Evolutionary conservation across 768 basidiomycete genomes (phyloP).

Genomic region (Mycena venus): DNA sequence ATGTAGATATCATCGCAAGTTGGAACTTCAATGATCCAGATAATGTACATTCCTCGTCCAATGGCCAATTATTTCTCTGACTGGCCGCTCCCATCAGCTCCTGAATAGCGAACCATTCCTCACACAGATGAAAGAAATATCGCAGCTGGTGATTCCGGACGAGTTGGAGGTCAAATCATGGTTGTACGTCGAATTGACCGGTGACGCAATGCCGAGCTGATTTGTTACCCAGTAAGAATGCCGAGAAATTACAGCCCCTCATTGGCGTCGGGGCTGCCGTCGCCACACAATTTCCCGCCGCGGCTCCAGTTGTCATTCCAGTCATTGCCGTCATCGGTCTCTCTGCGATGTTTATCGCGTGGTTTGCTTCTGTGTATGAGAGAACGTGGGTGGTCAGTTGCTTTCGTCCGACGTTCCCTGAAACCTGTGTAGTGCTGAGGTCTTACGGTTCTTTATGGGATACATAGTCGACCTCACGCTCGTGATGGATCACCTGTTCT

Average conservation of each 20-base stretch:
- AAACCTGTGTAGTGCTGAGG: no score
- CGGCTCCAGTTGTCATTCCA: neutral
- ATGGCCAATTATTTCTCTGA: neutral
- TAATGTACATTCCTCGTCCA: neutral
- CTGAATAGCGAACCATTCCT: neutral
- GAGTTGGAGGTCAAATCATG: neutral
- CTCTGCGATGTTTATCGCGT: neutral
- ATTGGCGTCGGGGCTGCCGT: neutral
- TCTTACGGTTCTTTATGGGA: no score
- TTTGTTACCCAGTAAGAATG: neutral
- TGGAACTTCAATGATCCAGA: neutral
- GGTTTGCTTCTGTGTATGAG: no score
- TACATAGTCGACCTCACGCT: no score
- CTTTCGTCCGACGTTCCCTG: no score
- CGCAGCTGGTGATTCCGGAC: neutral
- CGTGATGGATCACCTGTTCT: no score
- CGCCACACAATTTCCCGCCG: neutral
- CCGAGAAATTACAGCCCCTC: neutral
- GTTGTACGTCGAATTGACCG: neutral
- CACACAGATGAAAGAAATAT: neutral
- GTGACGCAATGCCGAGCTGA: neutral
- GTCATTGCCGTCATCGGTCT: neutral
- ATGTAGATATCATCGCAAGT: neutral
- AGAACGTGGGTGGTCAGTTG: no score
- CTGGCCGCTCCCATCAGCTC: neutral